These are phyloP conservation scores for Eruca vesicaria DNA, from an alignment of 441 rosid species.

Conservation along the genomic window DNA sequence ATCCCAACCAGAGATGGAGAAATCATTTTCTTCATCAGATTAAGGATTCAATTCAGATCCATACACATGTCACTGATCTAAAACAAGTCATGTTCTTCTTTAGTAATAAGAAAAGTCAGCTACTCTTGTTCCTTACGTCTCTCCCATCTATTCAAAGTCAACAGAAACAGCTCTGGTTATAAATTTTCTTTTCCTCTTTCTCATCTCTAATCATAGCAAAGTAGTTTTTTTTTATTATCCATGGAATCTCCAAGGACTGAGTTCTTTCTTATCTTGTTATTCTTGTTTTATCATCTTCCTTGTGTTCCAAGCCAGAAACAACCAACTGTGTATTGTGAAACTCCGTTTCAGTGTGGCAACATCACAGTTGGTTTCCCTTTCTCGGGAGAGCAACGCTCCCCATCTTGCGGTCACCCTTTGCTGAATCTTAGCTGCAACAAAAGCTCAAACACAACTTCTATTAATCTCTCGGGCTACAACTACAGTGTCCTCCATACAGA, in stretches of 20 bases:
- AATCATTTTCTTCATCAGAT: not conserved
- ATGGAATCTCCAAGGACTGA: not conserved
- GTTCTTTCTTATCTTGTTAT: not conserved
- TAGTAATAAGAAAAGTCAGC: not conserved
- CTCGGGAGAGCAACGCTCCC: not conserved
- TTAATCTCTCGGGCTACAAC: not conserved
- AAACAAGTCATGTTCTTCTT: not conserved
- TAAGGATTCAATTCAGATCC: not conserved
- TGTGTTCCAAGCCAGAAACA: not conserved
- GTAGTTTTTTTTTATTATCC: not conserved
- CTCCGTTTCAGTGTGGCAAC: conserved; percentile 20
- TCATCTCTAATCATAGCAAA: not conserved
- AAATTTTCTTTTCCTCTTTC: too few species aligned
- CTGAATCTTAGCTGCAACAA: conserved; percentile 14
- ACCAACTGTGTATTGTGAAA: not conserved
- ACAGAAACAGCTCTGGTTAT: too few species aligned
- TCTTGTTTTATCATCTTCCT: conserved; percentile 7
- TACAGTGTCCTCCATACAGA: conserved; percentile 4
- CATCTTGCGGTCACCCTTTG: conserved; percentile 5
- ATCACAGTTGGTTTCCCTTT: conserved; percentile 28
- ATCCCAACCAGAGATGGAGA: not conserved
- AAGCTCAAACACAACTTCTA: not conserved
- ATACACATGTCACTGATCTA: not conserved
- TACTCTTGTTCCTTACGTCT: not conserved
- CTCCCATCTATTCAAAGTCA: not conserved